phyloP scores from a whole-genome alignment of 148 eudicot genomes.

The Silene uniflora region DNA sequence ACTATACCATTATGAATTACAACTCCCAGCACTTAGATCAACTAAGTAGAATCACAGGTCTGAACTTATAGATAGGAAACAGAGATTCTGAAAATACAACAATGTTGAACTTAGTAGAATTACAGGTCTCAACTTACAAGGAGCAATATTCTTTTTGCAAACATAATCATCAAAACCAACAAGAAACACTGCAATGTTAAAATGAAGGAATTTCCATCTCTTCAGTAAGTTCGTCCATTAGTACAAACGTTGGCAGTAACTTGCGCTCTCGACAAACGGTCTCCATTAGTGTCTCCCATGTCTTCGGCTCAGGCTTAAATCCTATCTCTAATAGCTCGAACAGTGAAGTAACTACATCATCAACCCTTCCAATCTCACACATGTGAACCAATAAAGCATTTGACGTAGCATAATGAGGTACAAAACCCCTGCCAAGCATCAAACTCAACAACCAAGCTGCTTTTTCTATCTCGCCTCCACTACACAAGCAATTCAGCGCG shows the following conservation, averaged over 20 bases:
- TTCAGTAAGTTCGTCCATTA: constrained; percentile 57
- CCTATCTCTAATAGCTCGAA: constrained; percentile 59
- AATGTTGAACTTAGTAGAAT: too few species aligned
- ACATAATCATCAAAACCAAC: too few species aligned
- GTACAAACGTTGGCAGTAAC: constrained; percentile 57
- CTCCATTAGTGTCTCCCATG: constrained; percentile 68
- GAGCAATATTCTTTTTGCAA: too few species aligned
- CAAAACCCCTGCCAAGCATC: constrained; percentile 73
- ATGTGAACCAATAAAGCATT: constrained; percentile 59
- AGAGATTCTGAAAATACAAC: too few species aligned
- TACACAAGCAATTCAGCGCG: constrained; percentile 52
- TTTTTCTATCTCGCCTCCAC: constrained; percentile 53
- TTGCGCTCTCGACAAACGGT: constrained; percentile 75
- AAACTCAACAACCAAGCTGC: constrained; percentile 56
- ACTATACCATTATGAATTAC: too few species aligned
- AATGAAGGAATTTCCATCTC: background rate
- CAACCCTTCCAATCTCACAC: constrained; percentile 59
- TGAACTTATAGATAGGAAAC: too few species aligned
- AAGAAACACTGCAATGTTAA: background rate
- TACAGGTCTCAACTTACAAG: too few species aligned
- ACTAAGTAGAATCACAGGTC: too few species aligned
- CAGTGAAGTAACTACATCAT: constrained; percentile 51
- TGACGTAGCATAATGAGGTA: constrained; percentile 85
- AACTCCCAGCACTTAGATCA: too few species aligned
- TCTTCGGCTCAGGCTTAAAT: constrained; percentile 62